Conservation (phyloP, 805 yeast genomes). For the Metschnikowia reukaufii region DNA sequence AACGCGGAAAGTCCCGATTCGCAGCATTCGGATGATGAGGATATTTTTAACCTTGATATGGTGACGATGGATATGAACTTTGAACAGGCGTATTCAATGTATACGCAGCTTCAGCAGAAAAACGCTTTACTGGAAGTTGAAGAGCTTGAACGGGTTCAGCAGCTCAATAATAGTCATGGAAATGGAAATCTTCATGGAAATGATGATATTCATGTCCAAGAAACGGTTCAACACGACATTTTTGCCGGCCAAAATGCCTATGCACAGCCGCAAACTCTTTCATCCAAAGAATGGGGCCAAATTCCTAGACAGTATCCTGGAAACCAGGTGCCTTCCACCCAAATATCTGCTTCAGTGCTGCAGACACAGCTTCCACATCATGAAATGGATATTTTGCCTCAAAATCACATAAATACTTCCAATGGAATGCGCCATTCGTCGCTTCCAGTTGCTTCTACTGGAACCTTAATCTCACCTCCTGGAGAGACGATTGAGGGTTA, state of each 20-base stretch:
- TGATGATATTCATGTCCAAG: neutral
- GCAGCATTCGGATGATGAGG: slow-evolving; percentile 19
- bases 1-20: slow-evolving; percentile 6
- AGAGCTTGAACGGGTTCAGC: slow-evolving; percentile 39
- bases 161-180: slow-evolving; percentile 21
- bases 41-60: slow-evolving; percentile 29
- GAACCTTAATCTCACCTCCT: slow-evolving; percentile 12
- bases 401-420: neutral
- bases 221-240: neutral
- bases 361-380: neutral
- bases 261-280: neutral
- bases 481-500: slow-evolving; percentile 9
- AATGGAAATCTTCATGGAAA: neutral
- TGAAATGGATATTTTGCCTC: too few relatives aligned
- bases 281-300: slow-evolving; percentile 8
- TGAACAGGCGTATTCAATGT: slow-evolving; percentile 45
- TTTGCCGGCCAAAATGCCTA: too few relatives aligned
- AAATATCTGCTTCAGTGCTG: too few relatives aligned
- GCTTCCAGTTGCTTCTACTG: neutral
- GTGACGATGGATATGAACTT: slow-evolving; percentile 44
- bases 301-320: slow-evolving; percentile 9
- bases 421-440: neutral
- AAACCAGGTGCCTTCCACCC: neutral
- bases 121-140: slow-evolving; percentile 36
- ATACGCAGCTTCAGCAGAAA: slow-evolving; percentile 39